phyloP scores from a whole-genome alignment of 345 rosid genomes.

The Firmiana major region DNA sequence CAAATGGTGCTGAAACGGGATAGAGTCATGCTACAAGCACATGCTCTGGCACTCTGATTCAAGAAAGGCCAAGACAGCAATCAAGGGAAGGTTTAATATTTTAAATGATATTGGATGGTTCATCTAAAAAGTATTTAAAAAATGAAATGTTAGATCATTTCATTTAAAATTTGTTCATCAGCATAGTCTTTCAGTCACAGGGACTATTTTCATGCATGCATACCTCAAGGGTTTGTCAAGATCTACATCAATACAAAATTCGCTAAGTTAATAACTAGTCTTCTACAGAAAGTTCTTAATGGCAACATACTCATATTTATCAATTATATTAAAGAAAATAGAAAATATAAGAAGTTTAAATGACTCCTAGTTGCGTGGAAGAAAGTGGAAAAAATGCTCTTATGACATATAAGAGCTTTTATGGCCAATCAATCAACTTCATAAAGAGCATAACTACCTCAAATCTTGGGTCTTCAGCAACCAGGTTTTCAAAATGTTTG shows the following conservation, averaged over 20 bases:
- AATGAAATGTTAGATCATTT: not conserved
- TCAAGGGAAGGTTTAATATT: not conserved
- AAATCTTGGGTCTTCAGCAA: conserved; percentile 60
- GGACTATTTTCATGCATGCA: not conserved
- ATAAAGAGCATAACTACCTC: conserved; percentile 47
- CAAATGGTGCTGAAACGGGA: not conserved
- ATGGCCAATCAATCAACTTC: not conserved
- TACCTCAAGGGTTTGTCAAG: not conserved
- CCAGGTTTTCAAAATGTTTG: conserved; percentile 53
- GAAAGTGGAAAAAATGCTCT: not conserved
- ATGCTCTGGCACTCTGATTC: not conserved
- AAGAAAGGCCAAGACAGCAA: not conserved
- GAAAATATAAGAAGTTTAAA: not conserved
- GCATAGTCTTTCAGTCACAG: not conserved
- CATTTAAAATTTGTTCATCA: not conserved
- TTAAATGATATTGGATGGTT: not conserved
- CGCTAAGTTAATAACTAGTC: not conserved
- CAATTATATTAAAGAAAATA: not conserved
- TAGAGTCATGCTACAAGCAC: not conserved
- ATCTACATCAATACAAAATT: not conserved
- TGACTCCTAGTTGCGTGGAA: not conserved
- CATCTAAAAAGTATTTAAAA: not conserved
- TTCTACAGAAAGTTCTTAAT: not conserved
- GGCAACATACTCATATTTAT: not conserved
- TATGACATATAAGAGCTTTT: not conserved